Percentiles rank a stretch among this genome's conserved stretches.
Evolutionary conservation across 129 eudicot species (phyloP).

Genomic region (Flaveria robusta): DNA sequence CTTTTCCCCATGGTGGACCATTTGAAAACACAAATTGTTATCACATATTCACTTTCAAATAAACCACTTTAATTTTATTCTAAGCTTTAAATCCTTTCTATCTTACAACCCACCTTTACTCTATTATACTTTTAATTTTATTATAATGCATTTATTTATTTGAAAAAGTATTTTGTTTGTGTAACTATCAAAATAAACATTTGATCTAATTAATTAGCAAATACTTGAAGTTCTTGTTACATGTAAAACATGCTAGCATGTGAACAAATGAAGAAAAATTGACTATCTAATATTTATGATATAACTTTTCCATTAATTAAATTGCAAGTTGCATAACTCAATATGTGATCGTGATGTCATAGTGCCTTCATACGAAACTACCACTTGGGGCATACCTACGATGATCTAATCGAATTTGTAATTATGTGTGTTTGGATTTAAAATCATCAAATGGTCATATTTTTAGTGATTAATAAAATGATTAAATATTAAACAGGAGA

Average conservation of each 20-base stretch:
- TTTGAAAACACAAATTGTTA: slow-evolving; percentile 28
- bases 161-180: neutral
- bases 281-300: neutral
- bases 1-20: slow-evolving; percentile 34
- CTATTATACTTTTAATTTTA: neutral
- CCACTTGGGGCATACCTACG: neutral
- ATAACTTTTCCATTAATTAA: neutral
- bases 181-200: slow-evolving; percentile 1
- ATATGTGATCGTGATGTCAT: neutral
- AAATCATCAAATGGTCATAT: neutral
- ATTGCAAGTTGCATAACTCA: slow-evolving; percentile 3
- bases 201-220: neutral
- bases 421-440: slow-evolving; percentile 5
- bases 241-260: slow-evolving; percentile 5
- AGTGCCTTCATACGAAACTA: slow-evolving; percentile 5
- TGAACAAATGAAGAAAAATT: neutral
- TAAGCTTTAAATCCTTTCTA: slow-evolving; percentile 22
- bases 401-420: neutral
- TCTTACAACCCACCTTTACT: slow-evolving; percentile 29
- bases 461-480: neutral
- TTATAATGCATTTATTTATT: neutral
- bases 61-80: slow-evolving; percentile 14
- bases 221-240: slow-evolving; percentile 1
- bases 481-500: neutral
- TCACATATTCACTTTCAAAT: slow-evolving; percentile 31